Base-by-base conservation (phyloP, 2,329 filamentous ascomycete genomes). In the Sporothrix variecibatus region DNA sequence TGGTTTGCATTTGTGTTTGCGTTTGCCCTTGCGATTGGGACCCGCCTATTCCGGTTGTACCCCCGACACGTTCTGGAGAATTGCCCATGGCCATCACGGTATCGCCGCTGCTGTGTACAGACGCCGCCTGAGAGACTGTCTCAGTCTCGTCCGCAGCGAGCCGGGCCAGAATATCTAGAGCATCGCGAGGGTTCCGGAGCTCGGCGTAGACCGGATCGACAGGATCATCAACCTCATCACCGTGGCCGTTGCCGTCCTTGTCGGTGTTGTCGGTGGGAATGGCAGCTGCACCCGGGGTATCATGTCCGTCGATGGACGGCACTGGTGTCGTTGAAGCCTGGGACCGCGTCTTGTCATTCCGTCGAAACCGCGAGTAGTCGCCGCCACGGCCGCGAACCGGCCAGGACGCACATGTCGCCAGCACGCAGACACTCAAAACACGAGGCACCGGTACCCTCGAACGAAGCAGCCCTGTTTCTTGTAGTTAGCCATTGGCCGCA, bases 331-430 rank as follows among this genome's bases (percentile, higher is more conserved):
- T 60, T 60, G 56, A 60, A 26, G 26, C 26, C 56, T 60, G 56
- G 3, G n/a, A 15, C 62, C 43, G 62, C 34, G 7, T 34, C 65
- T 49, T 49, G 12, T 53, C 28, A 6, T n/a, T 23, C 67, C 67
- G 67, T 9, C 67, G 49, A 20, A 70, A 53, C 2, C 49, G 51
- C 49, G 67, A 70, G 67, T 70, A 70, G 67, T 70, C 46, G 26
- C 67, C 67, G 49, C 67, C 67, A 26, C 67, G 46, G 46, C 28
- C 67, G 67, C 51, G 67, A 70, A 3, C 67, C 51, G 17, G 67
- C 67, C 67, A 70, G 34, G 46, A 58, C 49, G 40, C 67, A 70
- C 46, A 38, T 49, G 28, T 26, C 49, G 15, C 67, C 67, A 3
- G 46, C 67, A 20, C 67, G 67, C 7, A 56, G 67, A 26, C 67